Conservation (phyloP, 768 basidiomycete genomes). For the Baorangia bicolor region DNA sequence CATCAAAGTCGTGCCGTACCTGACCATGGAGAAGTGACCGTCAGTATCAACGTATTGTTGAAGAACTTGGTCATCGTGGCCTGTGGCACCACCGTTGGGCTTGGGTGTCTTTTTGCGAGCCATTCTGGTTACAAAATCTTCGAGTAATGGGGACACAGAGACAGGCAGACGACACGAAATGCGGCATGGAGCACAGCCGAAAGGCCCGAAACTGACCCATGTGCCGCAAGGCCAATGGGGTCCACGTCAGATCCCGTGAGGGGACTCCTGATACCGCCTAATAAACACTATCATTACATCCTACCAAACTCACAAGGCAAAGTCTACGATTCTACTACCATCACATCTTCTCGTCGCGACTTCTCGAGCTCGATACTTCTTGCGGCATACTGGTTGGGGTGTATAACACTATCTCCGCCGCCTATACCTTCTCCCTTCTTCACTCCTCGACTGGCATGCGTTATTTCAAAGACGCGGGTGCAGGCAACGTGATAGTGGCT, state of each 20-base stretch:
- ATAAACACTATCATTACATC: neutral
- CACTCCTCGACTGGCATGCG: constrained; percentile 68
- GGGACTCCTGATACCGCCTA: constrained; percentile 25
- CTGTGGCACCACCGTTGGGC: constrained; percentile 16
- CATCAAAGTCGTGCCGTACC: constrained; percentile 47
- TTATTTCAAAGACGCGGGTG: constrained; percentile 94
- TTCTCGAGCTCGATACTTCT: constrained; percentile 67
- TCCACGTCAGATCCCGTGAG: neutral
- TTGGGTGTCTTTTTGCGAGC: constrained; percentile 31
- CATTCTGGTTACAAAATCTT: constrained; percentile 15
- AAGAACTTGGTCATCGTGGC: constrained; percentile 40
- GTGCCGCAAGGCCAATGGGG: constrained; percentile 11
- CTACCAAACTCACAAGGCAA: neutral
- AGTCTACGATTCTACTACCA: constrained; percentile 38
- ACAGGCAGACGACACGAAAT: constrained; percentile 33
- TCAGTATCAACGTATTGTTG: constrained; percentile 86
- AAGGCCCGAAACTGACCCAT: constrained; percentile 2
- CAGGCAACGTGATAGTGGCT: constrained; percentile 94
- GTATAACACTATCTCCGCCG: constrained; percentile 81
- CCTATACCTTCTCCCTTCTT: constrained; percentile 90
- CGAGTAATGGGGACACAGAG: neutral
- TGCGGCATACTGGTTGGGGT: constrained; percentile 91
- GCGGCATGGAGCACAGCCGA: constrained; percentile 10
- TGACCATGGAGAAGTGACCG: constrained; percentile 96
- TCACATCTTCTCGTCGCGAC: constrained; percentile 41